These are phyloP conservation scores for Populus trichocarpa DNA, from an alignment of 441 rosid species.

Conservation along the genomic window DNA sequence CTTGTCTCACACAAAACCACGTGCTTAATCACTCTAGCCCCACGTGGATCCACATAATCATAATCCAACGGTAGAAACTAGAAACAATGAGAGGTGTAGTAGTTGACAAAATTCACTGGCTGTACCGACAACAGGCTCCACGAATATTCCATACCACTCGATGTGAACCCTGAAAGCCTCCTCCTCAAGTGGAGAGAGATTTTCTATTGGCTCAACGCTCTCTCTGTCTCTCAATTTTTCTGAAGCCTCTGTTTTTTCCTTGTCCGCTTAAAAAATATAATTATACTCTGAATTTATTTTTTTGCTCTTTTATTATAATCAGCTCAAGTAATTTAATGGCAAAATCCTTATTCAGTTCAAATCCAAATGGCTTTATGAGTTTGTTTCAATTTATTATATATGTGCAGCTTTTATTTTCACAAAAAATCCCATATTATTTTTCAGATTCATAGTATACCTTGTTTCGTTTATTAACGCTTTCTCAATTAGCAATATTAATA, in stretches of 20 bases:
- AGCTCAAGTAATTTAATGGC: too few species aligned
- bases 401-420: constrained; percentile 17
- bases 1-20: too few species aligned
- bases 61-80: background rate
- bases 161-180: constrained; percentile 6
- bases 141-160: constrained; percentile 32
- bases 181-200: background rate
- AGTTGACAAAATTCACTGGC: background rate
- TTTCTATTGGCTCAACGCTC: background rate
- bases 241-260: background rate
- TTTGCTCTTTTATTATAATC: too few species aligned
- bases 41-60: background rate
- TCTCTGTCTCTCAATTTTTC: constrained; percentile 25
- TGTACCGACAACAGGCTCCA: background rate
- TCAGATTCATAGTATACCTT: constrained; percentile 35
- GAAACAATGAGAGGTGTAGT: constrained; percentile 12
- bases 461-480: constrained; percentile 26
- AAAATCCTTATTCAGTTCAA: background rate
- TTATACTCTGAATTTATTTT: too few species aligned
- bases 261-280: background rate
- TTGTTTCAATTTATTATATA: constrained; percentile 24
- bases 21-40: background rate
- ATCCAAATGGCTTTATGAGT: constrained; percentile 21
- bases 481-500: background rate
- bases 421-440: constrained; percentile 17